Conservation (phyloP, 805 yeast genomes). For the Wickerhamomyces rabaulensis region DNA sequence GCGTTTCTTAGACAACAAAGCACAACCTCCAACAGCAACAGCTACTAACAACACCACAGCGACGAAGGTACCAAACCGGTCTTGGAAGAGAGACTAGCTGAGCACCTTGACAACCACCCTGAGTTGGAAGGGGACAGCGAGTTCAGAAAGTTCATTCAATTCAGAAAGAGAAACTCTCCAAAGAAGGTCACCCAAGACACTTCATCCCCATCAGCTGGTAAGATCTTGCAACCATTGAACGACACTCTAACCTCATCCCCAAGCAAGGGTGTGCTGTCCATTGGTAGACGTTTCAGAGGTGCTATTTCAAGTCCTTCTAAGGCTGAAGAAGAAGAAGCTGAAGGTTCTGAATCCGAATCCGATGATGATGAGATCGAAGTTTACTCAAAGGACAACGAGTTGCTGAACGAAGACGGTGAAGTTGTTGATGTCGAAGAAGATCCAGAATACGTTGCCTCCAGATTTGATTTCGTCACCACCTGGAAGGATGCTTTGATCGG, state of each 20-base stretch:
- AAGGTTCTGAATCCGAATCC: slow-evolving; percentile 10
- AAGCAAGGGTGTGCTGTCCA: slow-evolving; percentile 13
- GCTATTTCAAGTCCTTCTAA: slow-evolving; percentile 16
- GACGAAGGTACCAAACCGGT: slow-evolving; percentile 26
- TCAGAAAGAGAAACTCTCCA: slow-evolving; percentile 25
- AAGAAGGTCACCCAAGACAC: slow-evolving; percentile 14
- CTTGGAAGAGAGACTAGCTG: slow-evolving; percentile 25
- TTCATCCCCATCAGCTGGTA: slow-evolving; percentile 9
- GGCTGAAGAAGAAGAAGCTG: slow-evolving; percentile 6
- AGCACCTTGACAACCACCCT: slow-evolving; percentile 26
- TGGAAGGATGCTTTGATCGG: slow-evolving; percentile 19
- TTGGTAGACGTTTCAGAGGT: slow-evolving; percentile 17
- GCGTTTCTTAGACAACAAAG: neutral
- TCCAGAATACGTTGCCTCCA: slow-evolving; percentile 10
- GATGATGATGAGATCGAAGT: slow-evolving; percentile 10
- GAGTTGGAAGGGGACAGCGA: slow-evolving; percentile 22
- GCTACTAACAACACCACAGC: slow-evolving; percentile 13
- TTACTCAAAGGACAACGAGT: slow-evolving; percentile 3
- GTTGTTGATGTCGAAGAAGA: slow-evolving; percentile 19
- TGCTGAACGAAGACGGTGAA: slow-evolving; percentile 10
- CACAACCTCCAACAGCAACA: neutral
- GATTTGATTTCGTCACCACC: slow-evolving; percentile 7
- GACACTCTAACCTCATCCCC: slow-evolving; percentile 17
- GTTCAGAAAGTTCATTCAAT: slow-evolving; percentile 21
- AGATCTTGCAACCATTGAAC: slow-evolving; percentile 9